Evolutionary conservation across 2,329 filamentous ascomycete genomes (phyloP).

Genomic region (Aspergillus proliferans): DNA sequence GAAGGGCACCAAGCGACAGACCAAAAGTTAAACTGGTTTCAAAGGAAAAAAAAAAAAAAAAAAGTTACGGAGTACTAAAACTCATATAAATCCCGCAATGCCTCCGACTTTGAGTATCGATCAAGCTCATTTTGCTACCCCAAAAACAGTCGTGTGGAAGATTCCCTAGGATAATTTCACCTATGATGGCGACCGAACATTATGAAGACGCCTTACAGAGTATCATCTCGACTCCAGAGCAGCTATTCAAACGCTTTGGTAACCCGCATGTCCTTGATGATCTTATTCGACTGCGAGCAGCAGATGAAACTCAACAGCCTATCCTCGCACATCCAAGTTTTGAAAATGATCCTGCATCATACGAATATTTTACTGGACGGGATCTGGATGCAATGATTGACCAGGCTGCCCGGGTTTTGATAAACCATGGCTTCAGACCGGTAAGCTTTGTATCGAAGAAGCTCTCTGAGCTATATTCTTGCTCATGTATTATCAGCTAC

Average conservation of each 20-base stretch:
- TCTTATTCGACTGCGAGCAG: slow-evolving; percentile 34
- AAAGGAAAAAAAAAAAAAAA: no score
- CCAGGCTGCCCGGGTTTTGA: slow-evolving; percentile 26
- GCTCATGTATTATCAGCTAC: slow-evolving; percentile 9
- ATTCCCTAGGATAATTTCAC: no score
- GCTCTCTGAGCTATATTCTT: not conserved
- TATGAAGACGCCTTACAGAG: no score
- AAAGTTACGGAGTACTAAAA: no score
- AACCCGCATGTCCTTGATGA: slow-evolving; percentile 39
- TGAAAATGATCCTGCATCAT: slow-evolving; percentile 26
- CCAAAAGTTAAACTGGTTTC: no score
- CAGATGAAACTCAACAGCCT: slow-evolving; percentile 33
- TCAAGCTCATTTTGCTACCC: no score
- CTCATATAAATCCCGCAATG: no score
- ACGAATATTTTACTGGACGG: slow-evolving; percentile 38
- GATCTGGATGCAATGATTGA: slow-evolving; percentile 39
- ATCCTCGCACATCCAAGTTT: slow-evolving; percentile 38
- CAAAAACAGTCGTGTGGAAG: no score
- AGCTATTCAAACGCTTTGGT: slow-evolving; percentile 29
- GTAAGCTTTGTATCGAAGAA: slow-evolving; percentile 4
- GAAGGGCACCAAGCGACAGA: no score
- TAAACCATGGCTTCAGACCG: slow-evolving; percentile 16
- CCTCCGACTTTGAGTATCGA: no score
- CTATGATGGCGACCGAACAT: no score
- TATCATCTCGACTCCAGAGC: not conserved